A percentile compares a stretch with the other conserved stretches of the same genome.
phyloP scores from a whole-genome alignment of 2,329 filamentous ascomycete species.

The Claviceps capensis region DNA sequence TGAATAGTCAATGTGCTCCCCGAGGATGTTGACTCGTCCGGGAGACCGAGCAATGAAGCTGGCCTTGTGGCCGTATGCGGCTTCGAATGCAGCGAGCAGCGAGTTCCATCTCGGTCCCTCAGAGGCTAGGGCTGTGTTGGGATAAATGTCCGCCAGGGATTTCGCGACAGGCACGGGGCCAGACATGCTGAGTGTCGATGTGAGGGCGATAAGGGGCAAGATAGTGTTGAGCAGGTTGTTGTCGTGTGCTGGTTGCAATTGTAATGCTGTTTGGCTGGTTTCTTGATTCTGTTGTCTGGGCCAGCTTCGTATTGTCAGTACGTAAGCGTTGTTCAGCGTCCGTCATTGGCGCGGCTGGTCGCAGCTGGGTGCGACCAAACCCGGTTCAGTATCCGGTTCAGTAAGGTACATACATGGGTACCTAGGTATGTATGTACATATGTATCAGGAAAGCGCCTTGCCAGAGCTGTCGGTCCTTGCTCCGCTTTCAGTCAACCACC shows the following conservation, averaged over 20 bases:
- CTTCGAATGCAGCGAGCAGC: constrained; percentile 57
- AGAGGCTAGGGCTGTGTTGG: constrained; percentile 50
- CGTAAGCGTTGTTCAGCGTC: too few species aligned
- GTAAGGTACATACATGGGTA: too few species aligned
- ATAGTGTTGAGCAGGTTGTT: not conserved
- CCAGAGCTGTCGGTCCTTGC: too few species aligned
- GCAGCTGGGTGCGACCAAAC: too few species aligned
- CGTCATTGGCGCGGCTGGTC: too few species aligned
- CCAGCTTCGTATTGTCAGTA: too few species aligned
- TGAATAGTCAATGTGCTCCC: constrained; percentile 98
- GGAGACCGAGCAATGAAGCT: constrained; percentile 82
- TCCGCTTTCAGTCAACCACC: too few species aligned
- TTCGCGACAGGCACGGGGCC: constrained; percentile 58
- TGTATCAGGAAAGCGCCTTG: too few species aligned
- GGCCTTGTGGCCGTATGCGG: constrained; percentile 54
- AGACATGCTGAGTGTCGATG: constrained; percentile 25
- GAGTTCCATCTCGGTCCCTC: constrained; percentile 65
- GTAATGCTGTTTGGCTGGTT: not conserved
- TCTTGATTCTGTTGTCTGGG: too few species aligned
- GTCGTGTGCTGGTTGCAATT: not conserved
- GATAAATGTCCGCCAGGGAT: constrained; percentile 73
- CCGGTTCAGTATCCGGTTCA: too few species aligned
- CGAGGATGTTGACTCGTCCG: constrained; percentile 93
- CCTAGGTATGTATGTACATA: too few species aligned
- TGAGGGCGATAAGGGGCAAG: not conserved